phyloP scores from a whole-genome alignment of 768 basidiomycete genomes.

The Termitomyces titanicus region DNA sequence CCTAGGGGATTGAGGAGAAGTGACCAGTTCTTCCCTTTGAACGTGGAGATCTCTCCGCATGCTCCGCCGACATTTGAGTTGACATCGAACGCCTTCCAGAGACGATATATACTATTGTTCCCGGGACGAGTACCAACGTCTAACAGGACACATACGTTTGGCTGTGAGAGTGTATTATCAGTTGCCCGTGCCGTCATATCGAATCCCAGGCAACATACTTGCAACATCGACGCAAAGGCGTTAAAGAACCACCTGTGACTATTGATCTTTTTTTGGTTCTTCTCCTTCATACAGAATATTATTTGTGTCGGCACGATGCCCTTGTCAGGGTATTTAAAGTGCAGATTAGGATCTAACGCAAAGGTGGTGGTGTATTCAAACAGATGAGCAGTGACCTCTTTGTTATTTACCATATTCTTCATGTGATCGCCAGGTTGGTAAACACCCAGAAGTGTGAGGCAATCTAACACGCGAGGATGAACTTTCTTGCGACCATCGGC shows the following conservation, averaged over 20 bases:
- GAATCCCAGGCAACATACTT: conserved; percentile 39
- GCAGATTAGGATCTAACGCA: conserved; percentile 71
- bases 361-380: conserved; percentile 90
- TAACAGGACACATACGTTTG: conserved; percentile 88
- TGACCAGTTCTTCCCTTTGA: conserved; percentile 89
- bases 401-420: conserved; percentile 64
- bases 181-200: neutral
- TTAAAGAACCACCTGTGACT: conserved; percentile 98
- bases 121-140: conserved; percentile 94
- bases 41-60: conserved; percentile 93
- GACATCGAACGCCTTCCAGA: conserved; percentile 94
- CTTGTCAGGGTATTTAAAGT: conserved; percentile 87
- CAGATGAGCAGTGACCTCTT: conserved; percentile 54
- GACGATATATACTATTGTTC: conserved; percentile 83
- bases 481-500: conserved; percentile 83
- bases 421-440: conserved; percentile 61
- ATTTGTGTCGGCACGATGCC: conserved; percentile 95
- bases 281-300: conserved; percentile 88
- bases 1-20: conserved; percentile 81
- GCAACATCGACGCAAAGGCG: conserved; percentile 79
- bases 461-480: conserved; percentile 83
- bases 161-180: conserved; percentile 36
- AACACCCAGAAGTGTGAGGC: conserved; percentile 88
- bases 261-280: conserved; percentile 96
- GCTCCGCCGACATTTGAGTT: conserved; percentile 93